A percentile compares a stretch with the other conserved stretches of the same genome.
Conservation (phyloP, 2,329 filamentous ascomycete species). For the Stemphylium beticola region DNA sequence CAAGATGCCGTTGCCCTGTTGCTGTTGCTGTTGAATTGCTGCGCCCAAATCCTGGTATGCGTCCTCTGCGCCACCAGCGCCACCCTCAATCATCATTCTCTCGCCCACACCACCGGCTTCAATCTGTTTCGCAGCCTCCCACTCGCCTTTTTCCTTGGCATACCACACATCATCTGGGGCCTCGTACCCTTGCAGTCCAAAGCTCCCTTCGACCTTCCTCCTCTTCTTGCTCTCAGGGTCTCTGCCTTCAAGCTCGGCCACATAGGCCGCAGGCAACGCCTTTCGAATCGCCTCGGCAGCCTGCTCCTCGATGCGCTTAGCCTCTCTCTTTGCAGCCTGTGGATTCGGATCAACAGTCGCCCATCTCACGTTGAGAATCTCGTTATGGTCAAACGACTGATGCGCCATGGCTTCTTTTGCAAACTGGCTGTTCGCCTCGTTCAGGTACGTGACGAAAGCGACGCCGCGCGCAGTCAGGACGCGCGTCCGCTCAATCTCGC, state of each 20-base stretch:
- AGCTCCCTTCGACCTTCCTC: constrained; percentile 83
- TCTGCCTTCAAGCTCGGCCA: constrained; percentile 91
- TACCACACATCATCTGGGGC: constrained; percentile 95
- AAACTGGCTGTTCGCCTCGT: constrained; percentile 64
- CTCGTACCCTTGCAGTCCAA: constrained; percentile 89
- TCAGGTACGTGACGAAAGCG: constrained; percentile 92
- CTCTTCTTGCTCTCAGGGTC: constrained; percentile 87
- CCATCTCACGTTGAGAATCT: constrained; percentile 96
- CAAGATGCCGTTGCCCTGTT: constrained; percentile 68
- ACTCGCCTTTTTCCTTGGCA: constrained; percentile 73
- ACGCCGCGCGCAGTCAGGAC: constrained; percentile 90
- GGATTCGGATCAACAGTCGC: constrained; percentile 96
- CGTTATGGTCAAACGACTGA: constrained; percentile 87
- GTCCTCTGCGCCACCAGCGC: constrained; percentile 31
- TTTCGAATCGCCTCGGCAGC: constrained; percentile 90
- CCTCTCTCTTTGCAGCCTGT: constrained; percentile 90
- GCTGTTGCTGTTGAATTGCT: constrained; percentile 14
- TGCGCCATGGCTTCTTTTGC: constrained; percentile 89
- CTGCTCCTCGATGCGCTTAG: constrained; percentile 87
- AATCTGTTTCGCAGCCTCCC: constrained; percentile 69
- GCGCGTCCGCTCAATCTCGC: constrained; percentile 83
- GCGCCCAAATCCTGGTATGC: constrained; percentile 29
- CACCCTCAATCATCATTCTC: constrained; percentile 55
- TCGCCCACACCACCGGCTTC: constrained; percentile 62
- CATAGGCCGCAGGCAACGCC: constrained; percentile 86